Base-by-base conservation (phyloP, 2,329 filamentous ascomycete genomes). In the Xylaria sp. region DNA sequence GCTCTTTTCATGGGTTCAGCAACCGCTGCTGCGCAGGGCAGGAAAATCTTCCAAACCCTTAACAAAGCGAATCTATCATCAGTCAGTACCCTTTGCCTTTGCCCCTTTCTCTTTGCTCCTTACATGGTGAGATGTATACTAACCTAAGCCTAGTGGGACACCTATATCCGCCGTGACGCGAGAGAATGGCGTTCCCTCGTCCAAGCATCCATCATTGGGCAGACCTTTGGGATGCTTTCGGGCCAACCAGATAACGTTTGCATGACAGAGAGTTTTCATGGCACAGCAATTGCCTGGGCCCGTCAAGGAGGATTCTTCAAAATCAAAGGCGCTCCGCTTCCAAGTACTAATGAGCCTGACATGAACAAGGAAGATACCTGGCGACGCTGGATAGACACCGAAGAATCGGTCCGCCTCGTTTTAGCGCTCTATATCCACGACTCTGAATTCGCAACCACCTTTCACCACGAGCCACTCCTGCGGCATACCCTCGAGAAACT, bases 201-300 rank as follows among this genome's bases (percentile, higher is more conserved):
- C 10, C 61, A 63, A 33, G 61, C 61, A 29, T 63, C 61, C 1
- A 63, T 63, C 17, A 63, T 63, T 11, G 61, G 61, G 9, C 61
- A 63, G 27, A 63, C 61, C 5, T 63, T 63, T 25, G 61, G 61
- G 4, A 63, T 63, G 61, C 61, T 63, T 27, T 63, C 61, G 1
- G 61, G 61, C 7, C 61, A 63, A 33, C 61, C 61, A 21, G 61
- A 63, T 17, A 63, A 57, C 29, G 61, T 63, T 38, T 63, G 61
- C 37, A 63, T 63, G 61, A 63, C 61, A 11, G 61, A 63, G 37
- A 63, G 61, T 21, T 63, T 63, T 29, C 61, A 63, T 27, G 61
- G 61, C 25, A 63, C 61, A 21, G 61, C 10, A n/a, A 60, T 63
- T 40, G 61, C 61, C 15, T 63, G 61, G 61, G 57, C 61, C 10